Conservation (phyloP, 176 grass and related monocot species). For the Zoysia japonica region DNA sequence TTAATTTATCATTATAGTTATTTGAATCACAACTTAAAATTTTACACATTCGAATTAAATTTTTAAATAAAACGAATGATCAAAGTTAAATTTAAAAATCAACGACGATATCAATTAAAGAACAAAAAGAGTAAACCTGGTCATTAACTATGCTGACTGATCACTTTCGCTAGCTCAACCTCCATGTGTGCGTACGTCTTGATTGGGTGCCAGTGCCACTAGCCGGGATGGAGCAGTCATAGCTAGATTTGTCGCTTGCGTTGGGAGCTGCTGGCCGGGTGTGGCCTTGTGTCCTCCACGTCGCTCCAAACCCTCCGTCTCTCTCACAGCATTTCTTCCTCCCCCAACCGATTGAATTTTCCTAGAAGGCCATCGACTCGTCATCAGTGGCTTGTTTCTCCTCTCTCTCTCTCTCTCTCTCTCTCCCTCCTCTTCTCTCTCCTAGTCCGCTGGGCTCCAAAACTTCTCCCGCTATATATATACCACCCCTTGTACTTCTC, state of each 20-base stretch:
- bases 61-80: too few relatives aligned
- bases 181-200: constrained; percentile 22
- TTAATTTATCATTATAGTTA: too few relatives aligned
- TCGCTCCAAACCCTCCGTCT: constrained; percentile 25
- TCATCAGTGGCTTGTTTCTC: neutral
- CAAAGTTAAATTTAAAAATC: too few relatives aligned
- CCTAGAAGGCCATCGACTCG: neutral
- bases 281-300: constrained; percentile 50
- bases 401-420: neutral
- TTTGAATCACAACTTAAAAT: too few relatives aligned
- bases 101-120: too few relatives aligned
- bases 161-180: neutral
- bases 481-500: constrained; percentile 37
- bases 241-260: constrained; percentile 39
- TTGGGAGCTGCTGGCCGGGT: neutral
- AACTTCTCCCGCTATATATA: constrained; percentile 52
- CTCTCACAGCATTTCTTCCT: constrained; percentile 1
- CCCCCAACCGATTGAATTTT: neutral
- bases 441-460: constrained; percentile 41
- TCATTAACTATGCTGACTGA: neutral
- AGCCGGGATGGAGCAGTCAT: neutral
- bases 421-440: neutral
- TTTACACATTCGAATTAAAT: too few relatives aligned
- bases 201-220: constrained; percentile 43
- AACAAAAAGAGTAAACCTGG: neutral